phyloP scores from a whole-genome alignment of 371 early-diverging fungal species.

The Modicella reniformis region DNA sequence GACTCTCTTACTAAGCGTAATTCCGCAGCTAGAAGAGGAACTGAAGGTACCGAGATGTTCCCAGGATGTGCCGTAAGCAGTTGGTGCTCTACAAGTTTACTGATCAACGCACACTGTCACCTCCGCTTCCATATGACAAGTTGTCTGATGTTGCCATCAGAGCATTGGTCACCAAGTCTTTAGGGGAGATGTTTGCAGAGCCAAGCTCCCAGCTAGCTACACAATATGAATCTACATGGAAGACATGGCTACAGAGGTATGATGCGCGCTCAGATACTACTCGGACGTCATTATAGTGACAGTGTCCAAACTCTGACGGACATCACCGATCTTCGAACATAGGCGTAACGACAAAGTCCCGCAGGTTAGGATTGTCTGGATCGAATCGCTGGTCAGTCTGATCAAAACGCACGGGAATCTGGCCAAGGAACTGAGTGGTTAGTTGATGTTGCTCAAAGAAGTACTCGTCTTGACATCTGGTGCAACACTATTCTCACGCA shows the following conservation, averaged over 20 bases:
- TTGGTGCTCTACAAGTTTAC: not conserved
- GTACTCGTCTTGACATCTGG: not conserved
- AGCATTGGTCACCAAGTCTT: conserved; percentile 76
- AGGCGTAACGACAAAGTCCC: conserved; percentile 82
- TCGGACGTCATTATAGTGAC: not conserved
- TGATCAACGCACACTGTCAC: not conserved
- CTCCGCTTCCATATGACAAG: conserved; percentile 3
- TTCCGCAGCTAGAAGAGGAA: conserved; percentile 96
- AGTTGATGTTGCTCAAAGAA: not conserved
- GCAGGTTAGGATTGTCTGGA: conserved; percentile 79
- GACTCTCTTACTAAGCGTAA: conserved; percentile 83
- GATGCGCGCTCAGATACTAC: conserved; percentile 1
- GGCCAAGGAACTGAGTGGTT: conserved; percentile 75
- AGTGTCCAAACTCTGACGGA: not conserved
- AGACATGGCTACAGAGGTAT: conserved; percentile 85
- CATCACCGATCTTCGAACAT: not conserved
- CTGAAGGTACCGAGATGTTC: conserved; percentile 61
- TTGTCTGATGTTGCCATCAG: conserved; percentile 68
- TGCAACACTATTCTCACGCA: not conserved
- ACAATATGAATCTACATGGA: conserved; percentile 86
- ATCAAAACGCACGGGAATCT: conserved; percentile 76
- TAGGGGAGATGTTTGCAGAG: conserved; percentile 89
- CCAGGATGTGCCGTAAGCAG: not conserved
- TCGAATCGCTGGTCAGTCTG: conserved; percentile 72
- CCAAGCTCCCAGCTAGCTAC: conserved; percentile 73